Evolutionary conservation across 2,329 filamentous ascomycete genomes (phyloP).

Genomic region (Sporothrix brunneoviolacea): DNA sequence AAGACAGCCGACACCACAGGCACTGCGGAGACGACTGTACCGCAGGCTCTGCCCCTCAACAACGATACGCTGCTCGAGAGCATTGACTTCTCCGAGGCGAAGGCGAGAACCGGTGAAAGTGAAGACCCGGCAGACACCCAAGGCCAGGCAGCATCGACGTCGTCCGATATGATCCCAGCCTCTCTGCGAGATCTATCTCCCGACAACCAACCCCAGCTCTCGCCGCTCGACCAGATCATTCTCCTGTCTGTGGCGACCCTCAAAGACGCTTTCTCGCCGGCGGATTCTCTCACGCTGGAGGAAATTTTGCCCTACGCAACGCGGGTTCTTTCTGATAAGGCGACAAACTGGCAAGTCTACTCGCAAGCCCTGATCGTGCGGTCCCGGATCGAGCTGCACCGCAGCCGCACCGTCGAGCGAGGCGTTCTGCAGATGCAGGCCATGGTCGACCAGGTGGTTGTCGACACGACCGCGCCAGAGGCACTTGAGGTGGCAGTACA

Average conservation of each 20-base stretch:
- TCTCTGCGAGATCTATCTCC: conserved; percentile 62
- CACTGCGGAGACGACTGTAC: conserved; percentile 29
- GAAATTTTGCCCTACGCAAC: conserved; percentile 88
- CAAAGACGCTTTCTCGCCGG: conserved; percentile 77
- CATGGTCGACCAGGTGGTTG: conserved; percentile 89
- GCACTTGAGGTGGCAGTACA: conserved; percentile 20
- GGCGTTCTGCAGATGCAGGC: conserved; percentile 90
- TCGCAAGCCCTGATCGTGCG: conserved; percentile 87
- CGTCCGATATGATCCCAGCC: conserved; percentile 41
- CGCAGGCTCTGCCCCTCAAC: conserved; percentile 71
- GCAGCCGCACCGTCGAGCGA: conserved; percentile 79
- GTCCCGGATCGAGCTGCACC: conserved; percentile 82
- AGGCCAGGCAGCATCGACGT: not conserved
- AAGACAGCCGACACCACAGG: conserved; percentile 18
- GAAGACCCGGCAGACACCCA: not conserved
- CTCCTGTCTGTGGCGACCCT: conserved; percentile 82
- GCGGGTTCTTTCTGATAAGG: conserved; percentile 78
- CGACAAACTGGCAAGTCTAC: conserved; percentile 96
- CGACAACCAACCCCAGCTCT: conserved; percentile 72
- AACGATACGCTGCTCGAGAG: conserved; percentile 89
- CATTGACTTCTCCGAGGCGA: conserved; percentile 61
- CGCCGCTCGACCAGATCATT: conserved; percentile 82
- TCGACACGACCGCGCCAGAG: conserved; percentile 55
- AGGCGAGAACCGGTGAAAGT: conserved; percentile 23
- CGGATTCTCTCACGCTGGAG: conserved; percentile 82